Conservation (phyloP, 768 basidiomycete genomes). For the Dioszegia crocea region DNA sequence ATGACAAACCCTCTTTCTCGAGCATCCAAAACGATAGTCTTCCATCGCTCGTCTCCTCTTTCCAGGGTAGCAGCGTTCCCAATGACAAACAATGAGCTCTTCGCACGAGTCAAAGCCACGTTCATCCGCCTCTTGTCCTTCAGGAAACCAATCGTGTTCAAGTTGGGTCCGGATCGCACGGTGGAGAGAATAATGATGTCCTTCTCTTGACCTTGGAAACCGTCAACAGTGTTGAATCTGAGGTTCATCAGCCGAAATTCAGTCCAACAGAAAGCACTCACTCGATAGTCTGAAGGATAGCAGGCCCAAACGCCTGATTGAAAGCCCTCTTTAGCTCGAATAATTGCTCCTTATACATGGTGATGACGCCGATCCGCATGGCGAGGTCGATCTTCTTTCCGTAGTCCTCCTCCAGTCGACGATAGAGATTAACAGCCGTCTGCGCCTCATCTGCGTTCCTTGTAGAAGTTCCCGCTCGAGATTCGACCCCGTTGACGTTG, state of each 20-base stretch:
- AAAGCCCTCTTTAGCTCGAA: conserved; percentile 68
- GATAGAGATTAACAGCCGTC: conserved; percentile 72
- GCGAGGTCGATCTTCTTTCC: conserved; percentile 54
- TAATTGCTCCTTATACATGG: conserved; percentile 93
- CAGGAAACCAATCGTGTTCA: conserved; percentile 80
- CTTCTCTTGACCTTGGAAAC: conserved; percentile 99
- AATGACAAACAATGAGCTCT: conserved; percentile 87
- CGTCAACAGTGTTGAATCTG: conserved; percentile 91
- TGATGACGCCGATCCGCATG: conserved; percentile 67
- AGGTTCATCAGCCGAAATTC: not conserved
- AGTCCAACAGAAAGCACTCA: conserved; percentile 22
- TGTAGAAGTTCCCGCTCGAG: conserved; percentile 64
- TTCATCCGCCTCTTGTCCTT: conserved; percentile 89
- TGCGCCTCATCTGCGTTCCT: conserved; percentile 71
- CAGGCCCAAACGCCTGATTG: conserved; percentile 63
- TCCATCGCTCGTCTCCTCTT: conserved; percentile 76
- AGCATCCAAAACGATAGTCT: conserved; percentile 71
- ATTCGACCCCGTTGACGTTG: conserved; percentile 72
- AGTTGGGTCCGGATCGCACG: conserved; percentile 84
- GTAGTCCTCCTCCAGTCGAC: conserved; percentile 64
- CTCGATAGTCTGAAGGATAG: conserved; percentile 68
- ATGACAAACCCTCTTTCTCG: conserved; percentile 61
- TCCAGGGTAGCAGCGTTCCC: conserved; percentile 87
- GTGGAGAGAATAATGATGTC: conserved; percentile 96
- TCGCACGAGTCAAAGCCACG: conserved; percentile 95